A percentile compares a stretch with the other conserved stretches of the same genome.
Conservation (phyloP, 2,329 filamentous ascomycete genomes). For the Colletotrichum trifolii region DNA sequence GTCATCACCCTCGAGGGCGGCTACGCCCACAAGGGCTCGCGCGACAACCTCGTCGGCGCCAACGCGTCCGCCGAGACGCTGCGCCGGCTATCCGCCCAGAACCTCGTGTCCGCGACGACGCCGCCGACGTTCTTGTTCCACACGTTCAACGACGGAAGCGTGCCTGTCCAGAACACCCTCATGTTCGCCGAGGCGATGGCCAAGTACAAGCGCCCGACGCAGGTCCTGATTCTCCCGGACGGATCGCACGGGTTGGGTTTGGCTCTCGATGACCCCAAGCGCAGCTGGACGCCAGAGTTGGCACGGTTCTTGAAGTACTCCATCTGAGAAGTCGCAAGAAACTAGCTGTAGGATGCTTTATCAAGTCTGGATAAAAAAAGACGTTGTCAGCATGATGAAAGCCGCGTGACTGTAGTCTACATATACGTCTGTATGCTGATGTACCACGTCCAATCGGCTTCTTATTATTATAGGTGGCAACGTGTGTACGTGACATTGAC, state of each 20-base stretch:
- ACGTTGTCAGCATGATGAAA: too few relatives aligned
- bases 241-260: conserved; percentile 44
- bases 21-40: conserved; percentile 37
- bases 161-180: conserved; percentile 43
- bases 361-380: too few relatives aligned
- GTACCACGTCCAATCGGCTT: too few relatives aligned
- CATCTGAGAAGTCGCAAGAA: conserved; percentile 15
- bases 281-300: conserved; percentile 43
- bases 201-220: conserved; percentile 37
- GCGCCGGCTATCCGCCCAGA: conserved; percentile 40
- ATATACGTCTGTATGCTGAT: too few relatives aligned
- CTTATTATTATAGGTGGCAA: too few relatives aligned
- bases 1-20: conserved; percentile 39
- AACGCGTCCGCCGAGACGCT: conserved; percentile 37
- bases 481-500: too few relatives aligned
- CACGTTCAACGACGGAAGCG: conserved; percentile 42
- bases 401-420: too few relatives aligned
- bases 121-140: conserved; percentile 51
- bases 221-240: conserved; percentile 43
- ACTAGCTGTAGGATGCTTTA: too few relatives aligned
- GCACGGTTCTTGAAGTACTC: conserved; percentile 42
- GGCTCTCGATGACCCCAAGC: conserved; percentile 39
- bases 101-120: conserved; percentile 39
- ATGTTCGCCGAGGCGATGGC: conserved; percentile 43
- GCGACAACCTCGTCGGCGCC: conserved; percentile 38